These are phyloP conservation scores for Exophiala phaeomuriformis DNA, from an alignment of 2,329 filamentous ascomycete species.

Conservation along the genomic window DNA sequence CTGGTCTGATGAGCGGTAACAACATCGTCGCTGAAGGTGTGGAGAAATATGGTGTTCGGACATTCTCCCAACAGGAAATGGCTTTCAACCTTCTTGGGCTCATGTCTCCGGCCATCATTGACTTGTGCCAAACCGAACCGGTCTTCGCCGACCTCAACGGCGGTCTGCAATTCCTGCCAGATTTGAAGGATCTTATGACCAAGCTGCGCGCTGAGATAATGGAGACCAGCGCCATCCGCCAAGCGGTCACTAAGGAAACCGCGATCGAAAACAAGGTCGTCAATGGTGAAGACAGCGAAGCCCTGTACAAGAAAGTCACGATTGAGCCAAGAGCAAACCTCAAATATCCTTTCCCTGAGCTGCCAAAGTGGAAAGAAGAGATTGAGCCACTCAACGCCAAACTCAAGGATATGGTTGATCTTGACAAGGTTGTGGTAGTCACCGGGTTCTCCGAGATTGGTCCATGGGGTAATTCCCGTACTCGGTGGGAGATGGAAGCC, in stretches of 20 bases:
- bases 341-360: slow-evolving; percentile 88
- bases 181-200: slow-evolving; percentile 90
- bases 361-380: slow-evolving; percentile 88
- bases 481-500: slow-evolving; percentile 98
- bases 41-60: slow-evolving; percentile 91
- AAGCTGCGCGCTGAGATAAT: slow-evolving; percentile 89
- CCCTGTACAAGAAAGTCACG: slow-evolving; percentile 87
- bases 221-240: slow-evolving; percentile 87
- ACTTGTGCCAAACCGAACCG: slow-evolving; percentile 90
- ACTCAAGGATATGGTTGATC: slow-evolving; percentile 95
- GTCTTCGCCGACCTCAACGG: slow-evolving; percentile 97
- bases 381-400: slow-evolving; percentile 79
- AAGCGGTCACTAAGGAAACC: slow-evolving; percentile 90
- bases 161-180: slow-evolving; percentile 92
- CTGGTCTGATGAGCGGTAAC: slow-evolving; percentile 95
- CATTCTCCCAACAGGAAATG: slow-evolving; percentile 99
- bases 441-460: slow-evolving; percentile 94
- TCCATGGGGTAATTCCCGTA: slow-evolving; percentile 98
- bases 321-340: slow-evolving; percentile 94
- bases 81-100: slow-evolving; percentile 95
- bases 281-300: slow-evolving; percentile 87
- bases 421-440: slow-evolving; percentile 95
- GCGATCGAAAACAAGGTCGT: slow-evolving; percentile 95
- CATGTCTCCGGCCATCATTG: slow-evolving; percentile 88
- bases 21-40: slow-evolving; percentile 96